Conservation (phyloP, 805 yeast genomes). For the Barnettozyma siamensis region DNA sequence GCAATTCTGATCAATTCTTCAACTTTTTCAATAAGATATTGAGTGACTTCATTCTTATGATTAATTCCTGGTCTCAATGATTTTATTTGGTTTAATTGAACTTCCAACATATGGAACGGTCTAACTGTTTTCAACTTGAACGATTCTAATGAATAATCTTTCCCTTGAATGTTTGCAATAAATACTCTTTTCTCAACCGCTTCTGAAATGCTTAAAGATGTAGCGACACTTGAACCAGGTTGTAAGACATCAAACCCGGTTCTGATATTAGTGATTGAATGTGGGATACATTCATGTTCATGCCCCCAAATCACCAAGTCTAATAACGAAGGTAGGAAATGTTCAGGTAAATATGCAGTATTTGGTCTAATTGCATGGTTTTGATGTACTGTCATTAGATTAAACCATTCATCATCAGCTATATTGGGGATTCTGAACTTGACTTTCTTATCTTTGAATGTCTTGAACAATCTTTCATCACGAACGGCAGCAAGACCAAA, state of each 20-base stretch:
- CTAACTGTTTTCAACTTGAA: constrained; percentile 66
- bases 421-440: constrained; percentile 67
- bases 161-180: constrained; percentile 57
- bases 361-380: constrained; percentile 79
- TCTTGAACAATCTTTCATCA: constrained; percentile 80
- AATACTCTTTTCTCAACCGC: constrained; percentile 69
- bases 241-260: constrained; percentile 75
- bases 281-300: constrained; percentile 89
- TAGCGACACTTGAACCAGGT: constrained; percentile 93
- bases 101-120: constrained; percentile 72
- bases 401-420: constrained; percentile 68
- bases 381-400: constrained; percentile 83
- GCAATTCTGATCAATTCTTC: constrained; percentile 64
- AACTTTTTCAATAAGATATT: constrained; percentile 56
- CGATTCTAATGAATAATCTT: constrained; percentile 50
- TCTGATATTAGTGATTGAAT: constrained; percentile 46
- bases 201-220: constrained; percentile 84
- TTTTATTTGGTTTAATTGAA: constrained; percentile 46
- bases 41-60: constrained; percentile 53
- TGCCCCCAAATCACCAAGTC: constrained; percentile 95
- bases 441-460: constrained; percentile 76
- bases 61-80: constrained; percentile 56
- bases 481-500: constrained; percentile 87
- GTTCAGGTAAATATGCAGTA: constrained; percentile 81
- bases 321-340: constrained; percentile 71